phyloP scores from a whole-genome alignment of 306 rosid species.

The Prunus fruticosa region DNA sequence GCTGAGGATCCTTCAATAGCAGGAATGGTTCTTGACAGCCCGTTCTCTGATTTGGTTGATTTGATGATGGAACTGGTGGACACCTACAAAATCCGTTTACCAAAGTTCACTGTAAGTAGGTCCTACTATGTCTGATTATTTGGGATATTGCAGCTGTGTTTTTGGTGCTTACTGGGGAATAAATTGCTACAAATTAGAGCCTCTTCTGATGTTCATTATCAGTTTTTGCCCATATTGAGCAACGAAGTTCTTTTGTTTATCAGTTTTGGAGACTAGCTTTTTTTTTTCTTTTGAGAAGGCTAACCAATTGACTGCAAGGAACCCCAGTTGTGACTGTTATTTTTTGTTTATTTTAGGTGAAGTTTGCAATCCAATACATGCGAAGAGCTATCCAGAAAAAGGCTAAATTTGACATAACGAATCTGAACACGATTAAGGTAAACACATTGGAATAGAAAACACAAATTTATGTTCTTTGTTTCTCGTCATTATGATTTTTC shows the following conservation, averaged over 20 bases:
- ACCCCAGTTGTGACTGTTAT: neutral
- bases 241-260: constrained; percentile 5
- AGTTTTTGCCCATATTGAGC: neutral
- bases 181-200: neutral
- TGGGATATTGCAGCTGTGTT: neutral
- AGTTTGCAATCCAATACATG: constrained; percentile 93
- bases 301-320: neutral
- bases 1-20: constrained; percentile 99
- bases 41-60: constrained; percentile 93
- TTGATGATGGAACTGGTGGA: constrained; percentile 98
- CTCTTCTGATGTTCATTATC: neutral
- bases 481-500: neutral
- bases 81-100: constrained; percentile 74
- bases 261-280: neutral
- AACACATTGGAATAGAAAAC: neutral
- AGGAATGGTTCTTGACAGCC: constrained; percentile 96
- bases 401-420: constrained; percentile 90
- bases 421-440: constrained; percentile 83
- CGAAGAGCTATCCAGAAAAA: constrained; percentile 83
- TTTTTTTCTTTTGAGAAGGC: neutral
- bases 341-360: constrained; percentile 50
- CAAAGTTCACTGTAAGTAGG: constrained; percentile 88
- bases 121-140: neutral
- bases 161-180: neutral
- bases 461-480: neutral